Conservation (phyloP, 495 filamentous ascomycete genomes). For the Amniculicola lignicola region DNA sequence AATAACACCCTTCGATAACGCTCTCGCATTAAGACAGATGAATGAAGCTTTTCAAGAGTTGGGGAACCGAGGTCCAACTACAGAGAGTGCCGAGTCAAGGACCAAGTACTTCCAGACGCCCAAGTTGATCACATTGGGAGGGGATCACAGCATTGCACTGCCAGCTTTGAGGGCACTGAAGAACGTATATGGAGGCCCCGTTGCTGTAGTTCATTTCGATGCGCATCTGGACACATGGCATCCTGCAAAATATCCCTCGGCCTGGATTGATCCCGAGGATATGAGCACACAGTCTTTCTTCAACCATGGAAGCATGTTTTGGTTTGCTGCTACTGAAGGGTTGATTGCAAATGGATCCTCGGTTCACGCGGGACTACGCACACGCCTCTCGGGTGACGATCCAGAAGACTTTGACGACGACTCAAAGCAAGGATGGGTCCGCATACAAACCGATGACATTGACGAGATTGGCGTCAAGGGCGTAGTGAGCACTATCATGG, state of each 20-base stretch:
- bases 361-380: constrained; percentile 76
- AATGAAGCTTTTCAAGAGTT: constrained; percentile 68
- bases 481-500: constrained; percentile 46
- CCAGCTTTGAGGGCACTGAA: constrained; percentile 71
- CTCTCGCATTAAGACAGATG: constrained; percentile 72
- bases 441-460: constrained; percentile 50
- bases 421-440: constrained; percentile 42
- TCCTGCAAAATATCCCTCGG: constrained; percentile 70
- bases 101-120: constrained; percentile 47
- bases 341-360: constrained; percentile 64
- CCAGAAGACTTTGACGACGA: constrained; percentile 66
- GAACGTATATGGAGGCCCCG: constrained; percentile 63
- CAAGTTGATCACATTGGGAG: constrained; percentile 74
- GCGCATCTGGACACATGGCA: constrained; percentile 75
- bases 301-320: constrained; percentile 85
- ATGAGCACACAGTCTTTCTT: constrained; percentile 64
- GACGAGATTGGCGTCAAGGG: constrained; percentile 49
- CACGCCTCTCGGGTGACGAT: constrained; percentile 62
- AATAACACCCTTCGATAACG: constrained; percentile 75
- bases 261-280: constrained; percentile 54
- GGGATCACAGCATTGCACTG: constrained; percentile 76
- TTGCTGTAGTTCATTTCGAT: constrained; percentile 83
- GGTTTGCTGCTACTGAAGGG: constrained; percentile 72
- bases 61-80: constrained; percentile 49
- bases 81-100: constrained; percentile 37